Evolutionary conservation across 2,329 filamentous ascomycete genomes (phyloP).

Genomic region (Cercospora beticola): DNA sequence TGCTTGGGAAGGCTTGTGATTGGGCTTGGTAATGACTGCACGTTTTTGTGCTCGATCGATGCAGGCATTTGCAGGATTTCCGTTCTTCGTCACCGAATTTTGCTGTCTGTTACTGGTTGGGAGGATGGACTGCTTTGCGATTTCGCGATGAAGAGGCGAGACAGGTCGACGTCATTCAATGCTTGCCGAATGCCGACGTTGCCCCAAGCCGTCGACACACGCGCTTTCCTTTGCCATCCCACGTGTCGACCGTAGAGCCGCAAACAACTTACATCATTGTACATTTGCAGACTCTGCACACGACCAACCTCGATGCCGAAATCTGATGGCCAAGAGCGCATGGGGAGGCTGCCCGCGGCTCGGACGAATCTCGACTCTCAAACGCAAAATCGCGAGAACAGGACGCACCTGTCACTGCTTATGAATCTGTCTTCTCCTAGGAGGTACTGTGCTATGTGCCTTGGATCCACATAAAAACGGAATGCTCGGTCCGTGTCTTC

Average conservation of each 20-base stretch:
- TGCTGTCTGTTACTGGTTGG: neutral
- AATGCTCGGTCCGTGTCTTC: neutral
- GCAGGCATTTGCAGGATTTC: neutral
- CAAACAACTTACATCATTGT: neutral
- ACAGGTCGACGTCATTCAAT: neutral
- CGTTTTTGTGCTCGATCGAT: neutral
- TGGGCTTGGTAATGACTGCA: neutral
- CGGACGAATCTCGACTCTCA: neutral
- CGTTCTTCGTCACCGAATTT: neutral
- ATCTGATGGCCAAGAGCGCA: neutral
- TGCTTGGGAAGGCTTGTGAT: slow-evolving; percentile 9
- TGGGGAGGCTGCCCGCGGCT: neutral
- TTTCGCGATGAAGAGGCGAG: neutral
- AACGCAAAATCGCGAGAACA: neutral
- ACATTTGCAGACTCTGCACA: neutral
- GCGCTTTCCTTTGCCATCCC: neutral
- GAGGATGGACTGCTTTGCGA: neutral
- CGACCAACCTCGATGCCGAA: neutral
- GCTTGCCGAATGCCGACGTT: neutral
- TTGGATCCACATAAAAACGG: neutral
- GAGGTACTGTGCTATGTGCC: neutral
- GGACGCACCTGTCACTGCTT: neutral
- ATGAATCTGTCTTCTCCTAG: neutral
- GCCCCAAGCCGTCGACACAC: neutral
- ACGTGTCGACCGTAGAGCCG: neutral